These are phyloP conservation scores for Aspergillus felis DNA, from an alignment of 2,329 filamentous ascomycete species.

Conservation along the genomic window DNA sequence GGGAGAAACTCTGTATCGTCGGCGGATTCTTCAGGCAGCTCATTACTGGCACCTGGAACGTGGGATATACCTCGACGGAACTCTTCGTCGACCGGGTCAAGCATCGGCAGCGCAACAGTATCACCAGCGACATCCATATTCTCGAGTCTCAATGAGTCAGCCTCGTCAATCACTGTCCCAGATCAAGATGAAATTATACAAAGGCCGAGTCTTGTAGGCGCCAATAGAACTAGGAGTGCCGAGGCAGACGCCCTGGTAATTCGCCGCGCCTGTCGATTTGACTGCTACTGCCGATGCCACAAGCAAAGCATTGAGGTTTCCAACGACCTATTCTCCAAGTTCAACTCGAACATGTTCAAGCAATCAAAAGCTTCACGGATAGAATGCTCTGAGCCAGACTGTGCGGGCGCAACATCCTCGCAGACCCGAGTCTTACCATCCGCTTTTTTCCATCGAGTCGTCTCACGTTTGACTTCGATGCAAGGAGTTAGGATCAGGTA, in stretches of 20 bases:
- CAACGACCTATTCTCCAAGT: background rate
- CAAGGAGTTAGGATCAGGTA: background rate
- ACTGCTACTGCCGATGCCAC: background rate
- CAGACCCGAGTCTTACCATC: background rate
- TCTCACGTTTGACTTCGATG: background rate
- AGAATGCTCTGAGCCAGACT: background rate
- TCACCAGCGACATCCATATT: background rate
- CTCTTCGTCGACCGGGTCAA: background rate
- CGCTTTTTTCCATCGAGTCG: background rate
- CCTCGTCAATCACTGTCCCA: background rate
- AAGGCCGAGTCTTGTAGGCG: background rate
- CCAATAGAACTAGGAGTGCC: background rate
- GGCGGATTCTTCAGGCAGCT: background rate
- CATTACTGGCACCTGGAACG: background rate
- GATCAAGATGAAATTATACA: background rate
- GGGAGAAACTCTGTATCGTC: background rate
- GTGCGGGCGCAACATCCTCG: background rate
- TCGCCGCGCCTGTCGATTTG: background rate
- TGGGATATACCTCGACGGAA: background rate
- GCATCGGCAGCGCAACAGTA: background rate
- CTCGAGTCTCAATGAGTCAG: background rate
- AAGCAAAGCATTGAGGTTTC: background rate
- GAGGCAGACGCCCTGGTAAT: background rate
- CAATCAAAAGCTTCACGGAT: background rate
- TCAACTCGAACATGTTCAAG: background rate